These are phyloP conservation scores for Fraxinus americana DNA, from an alignment of 257 asterid species.

Conservation along the genomic window DNA sequence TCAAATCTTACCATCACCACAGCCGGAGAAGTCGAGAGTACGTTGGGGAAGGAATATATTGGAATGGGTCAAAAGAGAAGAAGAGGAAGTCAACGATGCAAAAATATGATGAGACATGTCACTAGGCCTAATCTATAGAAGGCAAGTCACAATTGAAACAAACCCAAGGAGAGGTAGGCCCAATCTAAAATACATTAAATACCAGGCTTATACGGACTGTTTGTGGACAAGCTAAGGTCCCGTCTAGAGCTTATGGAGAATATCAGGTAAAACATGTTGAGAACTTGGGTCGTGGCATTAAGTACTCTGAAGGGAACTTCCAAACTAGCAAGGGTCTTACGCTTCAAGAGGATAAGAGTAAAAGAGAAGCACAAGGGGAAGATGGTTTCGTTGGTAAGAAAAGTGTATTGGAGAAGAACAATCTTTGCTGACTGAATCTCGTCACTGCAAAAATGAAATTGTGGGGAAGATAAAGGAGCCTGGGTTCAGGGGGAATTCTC, in stretches of 20 bases:
- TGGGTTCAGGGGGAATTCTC: slow-evolving; percentile 42
- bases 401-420: slow-evolving; percentile 50
- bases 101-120: too few relatives aligned
- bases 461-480: slow-evolving; percentile 44
- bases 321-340: slow-evolving; percentile 45
- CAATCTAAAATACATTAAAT: too few relatives aligned
- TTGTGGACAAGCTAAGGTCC: slow-evolving; percentile 39
- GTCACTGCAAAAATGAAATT: slow-evolving; percentile 42
- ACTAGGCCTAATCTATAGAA: too few relatives aligned
- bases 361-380: slow-evolving; percentile 43
- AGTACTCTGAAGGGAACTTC: slow-evolving; percentile 50
- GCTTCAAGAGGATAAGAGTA: slow-evolving; percentile 41
- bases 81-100: too few relatives aligned
- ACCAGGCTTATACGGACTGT: background rate
- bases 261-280: slow-evolving; percentile 56
- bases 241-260: slow-evolving; percentile 26
- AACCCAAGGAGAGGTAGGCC: too few relatives aligned
- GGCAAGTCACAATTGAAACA: too few relatives aligned
- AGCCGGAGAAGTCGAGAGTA: too few relatives aligned
- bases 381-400: slow-evolving; percentile 37
- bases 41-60: too few relatives aligned
- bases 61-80: too few relatives aligned
- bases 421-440: slow-evolving; percentile 40
- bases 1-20: too few relatives aligned
- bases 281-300: slow-evolving; percentile 43